Conservation (phyloP, 169 alveolate genomes). For the Perkinsus olseni region DNA sequence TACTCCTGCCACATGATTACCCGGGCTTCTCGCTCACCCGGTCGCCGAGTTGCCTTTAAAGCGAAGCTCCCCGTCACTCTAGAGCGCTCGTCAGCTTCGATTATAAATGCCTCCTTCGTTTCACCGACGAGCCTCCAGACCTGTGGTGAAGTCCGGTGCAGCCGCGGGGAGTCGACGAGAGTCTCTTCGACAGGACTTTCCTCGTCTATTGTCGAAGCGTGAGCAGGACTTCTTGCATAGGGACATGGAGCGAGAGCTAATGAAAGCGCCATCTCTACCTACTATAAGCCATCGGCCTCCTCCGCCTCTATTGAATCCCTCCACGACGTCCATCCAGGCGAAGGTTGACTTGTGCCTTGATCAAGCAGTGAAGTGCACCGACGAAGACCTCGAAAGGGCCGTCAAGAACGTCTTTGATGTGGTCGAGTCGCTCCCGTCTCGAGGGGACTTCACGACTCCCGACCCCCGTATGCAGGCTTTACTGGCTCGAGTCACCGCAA, state of each 20-base stretch:
- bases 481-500: background rate
- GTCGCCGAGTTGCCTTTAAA: too few species aligned
- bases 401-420: background rate
- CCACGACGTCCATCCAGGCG: background rate
- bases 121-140: background rate
- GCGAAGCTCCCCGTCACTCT: too few species aligned
- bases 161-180: background rate
- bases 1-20: background rate
- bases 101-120: background rate
- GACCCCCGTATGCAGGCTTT: background rate
- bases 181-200: background rate
- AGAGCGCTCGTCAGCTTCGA: background rate
- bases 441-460: background rate
- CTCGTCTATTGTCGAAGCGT: background rate
- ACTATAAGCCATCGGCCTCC: background rate
- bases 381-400: background rate
- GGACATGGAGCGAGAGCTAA: background rate
- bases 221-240: background rate
- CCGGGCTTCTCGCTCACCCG: too few species aligned
- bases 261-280: background rate
- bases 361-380: background rate
- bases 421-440: background rate
- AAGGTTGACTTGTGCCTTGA: background rate
- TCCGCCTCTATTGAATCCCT: background rate
- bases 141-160: background rate